Evolutionary conservation across 2,329 filamentous ascomycete species (phyloP).

Genomic region (Fusarium keratoplasticum): DNA sequence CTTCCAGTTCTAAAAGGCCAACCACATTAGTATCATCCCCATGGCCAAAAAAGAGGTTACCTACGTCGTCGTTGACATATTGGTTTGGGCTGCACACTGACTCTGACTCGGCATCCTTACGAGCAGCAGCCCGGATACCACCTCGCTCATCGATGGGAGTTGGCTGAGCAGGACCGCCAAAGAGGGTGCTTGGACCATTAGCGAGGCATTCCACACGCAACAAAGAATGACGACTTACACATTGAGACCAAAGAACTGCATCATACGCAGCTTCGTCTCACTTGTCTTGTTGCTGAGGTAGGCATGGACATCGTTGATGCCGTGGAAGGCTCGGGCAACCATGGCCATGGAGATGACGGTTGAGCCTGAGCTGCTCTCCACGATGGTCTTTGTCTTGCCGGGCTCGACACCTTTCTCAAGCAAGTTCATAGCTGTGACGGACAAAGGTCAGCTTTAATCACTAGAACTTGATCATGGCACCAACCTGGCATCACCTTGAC

Average conservation of each 20-base stretch:
- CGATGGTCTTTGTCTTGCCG: constrained; percentile 62
- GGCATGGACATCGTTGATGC: constrained; percentile 57
- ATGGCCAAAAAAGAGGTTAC: background rate
- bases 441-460: constrained; percentile 19
- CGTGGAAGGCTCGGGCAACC: constrained; percentile 49
- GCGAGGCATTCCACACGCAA: background rate
- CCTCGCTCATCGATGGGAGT: constrained; percentile 48
- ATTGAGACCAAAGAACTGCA: constrained; percentile 50
- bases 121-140: constrained; percentile 46
- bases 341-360: constrained; percentile 69
- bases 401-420: constrained; percentile 58
- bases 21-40: background rate
- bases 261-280: constrained; percentile 46
- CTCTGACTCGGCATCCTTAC: constrained; percentile 46
- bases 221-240: constrained; percentile 40
- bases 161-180: constrained; percentile 50
- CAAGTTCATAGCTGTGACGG: constrained; percentile 56
- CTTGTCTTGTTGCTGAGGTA: constrained; percentile 62
- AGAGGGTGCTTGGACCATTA: constrained; percentile 43
- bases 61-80: constrained; percentile 49
- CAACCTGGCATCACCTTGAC: constrained; percentile 70
- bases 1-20: constrained; percentile 58
- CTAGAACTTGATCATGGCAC: background rate
- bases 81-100: constrained; percentile 48
- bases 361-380: constrained; percentile 72